Evolutionary conservation across 2,329 filamentous ascomycete genomes (phyloP), one percentile per base, ranked within the genome.

Genomic region (Thelonectria rubi): DNA sequence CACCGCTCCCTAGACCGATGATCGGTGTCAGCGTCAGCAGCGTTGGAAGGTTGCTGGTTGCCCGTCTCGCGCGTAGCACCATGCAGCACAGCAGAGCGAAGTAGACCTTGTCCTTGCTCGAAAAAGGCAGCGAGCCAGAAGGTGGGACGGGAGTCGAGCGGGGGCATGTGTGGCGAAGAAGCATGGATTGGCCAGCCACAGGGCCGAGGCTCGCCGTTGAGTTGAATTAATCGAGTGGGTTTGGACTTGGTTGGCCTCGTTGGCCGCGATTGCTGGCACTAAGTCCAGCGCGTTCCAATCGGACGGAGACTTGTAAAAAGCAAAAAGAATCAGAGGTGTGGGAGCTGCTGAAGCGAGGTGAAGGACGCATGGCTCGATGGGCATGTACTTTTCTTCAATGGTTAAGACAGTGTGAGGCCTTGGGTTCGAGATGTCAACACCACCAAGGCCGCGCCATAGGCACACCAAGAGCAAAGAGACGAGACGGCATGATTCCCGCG

Each of bases 171-270:
- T 50, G 55, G 47, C 48, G 48, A 49, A 56, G 37, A 47, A 56
- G 48, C 43, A 55, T 58, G 58, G 51, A 45, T 37, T 60, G 37
- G 47, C 48, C 57, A 55, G 63, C 52, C 60, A 63, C 55, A 60
- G 40, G 48, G 46, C 48, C 34, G 46, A 34, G 37, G 55, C 52
- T 49, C 39, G 56, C 50, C 50, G 34, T 58, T 30, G 39, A 62
- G 21, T 47, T 43, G 55, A 39, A 42, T 62, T 24, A 39, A 37
- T 60, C 47, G 37, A 58, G 53, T 43, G 60, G 45, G 47, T 21
- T 52, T 59, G 42, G 47, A 14, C 39, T 26, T 46, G 30, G 39
- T 42, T 43, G 51, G 17, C 15, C 43, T 32, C 51, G 32, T 51
- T 58, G 53, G 55, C 42, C 43, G 26, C 14, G 42, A 21, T 42